Evolutionary conservation across 2,329 filamentous ascomycete genomes (phyloP), one percentile per base, ranked within the genome.

Genomic region (Aspergillus sp.): DNA sequence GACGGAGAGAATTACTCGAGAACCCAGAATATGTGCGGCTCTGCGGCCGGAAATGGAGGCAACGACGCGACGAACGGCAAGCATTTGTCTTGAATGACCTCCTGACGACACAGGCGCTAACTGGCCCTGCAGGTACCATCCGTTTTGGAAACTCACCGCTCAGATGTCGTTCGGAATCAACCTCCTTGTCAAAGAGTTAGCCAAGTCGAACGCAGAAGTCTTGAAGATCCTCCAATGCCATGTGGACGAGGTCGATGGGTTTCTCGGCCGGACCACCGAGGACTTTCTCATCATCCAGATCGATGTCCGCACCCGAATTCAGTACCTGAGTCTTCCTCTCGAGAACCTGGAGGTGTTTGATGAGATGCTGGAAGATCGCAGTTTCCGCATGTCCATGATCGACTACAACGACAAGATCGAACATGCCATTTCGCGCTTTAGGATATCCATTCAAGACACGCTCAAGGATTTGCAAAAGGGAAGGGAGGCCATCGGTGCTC

Each of bases 91-190:
- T 7, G 10, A 22, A 22, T 19, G 13, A 38, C 17, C 40, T 42
- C 17, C 40, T 42, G 14, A 13, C 14, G 14, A 24, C n/a, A 14
- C 20, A 22, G 17, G 22, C 38, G 45, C 57, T 59, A 49, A 57
- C 51, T 14, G 17, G 13, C 26, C 8, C 19, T 47, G 14, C 67
- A 82, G 84, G 64, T 87, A 90, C 65, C 94, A 97, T 67, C 90
- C 95, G 57, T 77, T 97, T 54, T 87, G 87, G 78, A 96, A 96
- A 74, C 82, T 96, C 45, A 83, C 95, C 66, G 86, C 93, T 14
- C 93, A 97, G 72, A 92, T 97, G 61, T 87, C 90, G 1, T 97
- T 97, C 70, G 93, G 94, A 17, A 86, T 97, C 35, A 92, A 96
- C 69, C 78, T 97, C 42, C 75, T 97, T 52, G 83, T 95, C 50